Conservation (phyloP, 192 early-diverging fungal genomes). For the Nowakowskiella sp. region DNA sequence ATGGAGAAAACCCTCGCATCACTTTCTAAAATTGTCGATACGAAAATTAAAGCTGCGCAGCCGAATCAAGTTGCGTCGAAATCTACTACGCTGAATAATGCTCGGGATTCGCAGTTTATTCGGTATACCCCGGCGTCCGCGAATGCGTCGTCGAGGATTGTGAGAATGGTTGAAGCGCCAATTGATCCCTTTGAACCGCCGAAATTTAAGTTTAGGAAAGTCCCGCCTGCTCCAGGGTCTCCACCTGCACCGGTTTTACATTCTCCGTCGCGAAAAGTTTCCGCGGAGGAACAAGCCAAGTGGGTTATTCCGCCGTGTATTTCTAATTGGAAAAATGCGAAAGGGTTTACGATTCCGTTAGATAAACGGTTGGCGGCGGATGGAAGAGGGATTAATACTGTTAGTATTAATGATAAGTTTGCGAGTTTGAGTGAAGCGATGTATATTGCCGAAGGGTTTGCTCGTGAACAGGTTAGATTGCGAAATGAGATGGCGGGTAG, state of each 20-base stretch:
- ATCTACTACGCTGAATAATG: slow-evolving; percentile 63
- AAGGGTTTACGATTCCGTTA: slow-evolving; percentile 97
- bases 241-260: slow-evolving; percentile 97
- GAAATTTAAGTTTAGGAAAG: slow-evolving; percentile 84
- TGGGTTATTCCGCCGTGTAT: slow-evolving; percentile 99
- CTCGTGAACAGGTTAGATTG: slow-evolving; percentile 87
- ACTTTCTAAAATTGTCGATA: slow-evolving; percentile 77
- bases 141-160: slow-evolving; percentile 79
- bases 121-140: slow-evolving; percentile 59
- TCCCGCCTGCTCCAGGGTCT: slow-evolving; percentile 73
- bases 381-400: slow-evolving; percentile 88
- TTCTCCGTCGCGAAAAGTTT: slow-evolving; percentile 93
- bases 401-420: slow-evolving; percentile 91
- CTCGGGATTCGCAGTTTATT: slow-evolving; percentile 84
- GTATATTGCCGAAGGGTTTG: slow-evolving; percentile 84
- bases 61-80: slow-evolving; percentile 51
- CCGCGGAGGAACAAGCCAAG: slow-evolving; percentile 90
- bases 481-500: slow-evolving; percentile 85
- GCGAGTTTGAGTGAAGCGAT: slow-evolving; percentile 92
- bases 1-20: slow-evolving; percentile 85
- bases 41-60: slow-evolving; percentile 56
- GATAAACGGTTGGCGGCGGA: slow-evolving; percentile 98
- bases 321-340: slow-evolving; percentile 99
- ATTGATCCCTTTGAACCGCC: slow-evolving; percentile 96
- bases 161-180: slow-evolving; percentile 89